These are phyloP conservation scores for Tricholoma sp. DNA, from an alignment of 768 basidiomycete species.

Conservation along the genomic window DNA sequence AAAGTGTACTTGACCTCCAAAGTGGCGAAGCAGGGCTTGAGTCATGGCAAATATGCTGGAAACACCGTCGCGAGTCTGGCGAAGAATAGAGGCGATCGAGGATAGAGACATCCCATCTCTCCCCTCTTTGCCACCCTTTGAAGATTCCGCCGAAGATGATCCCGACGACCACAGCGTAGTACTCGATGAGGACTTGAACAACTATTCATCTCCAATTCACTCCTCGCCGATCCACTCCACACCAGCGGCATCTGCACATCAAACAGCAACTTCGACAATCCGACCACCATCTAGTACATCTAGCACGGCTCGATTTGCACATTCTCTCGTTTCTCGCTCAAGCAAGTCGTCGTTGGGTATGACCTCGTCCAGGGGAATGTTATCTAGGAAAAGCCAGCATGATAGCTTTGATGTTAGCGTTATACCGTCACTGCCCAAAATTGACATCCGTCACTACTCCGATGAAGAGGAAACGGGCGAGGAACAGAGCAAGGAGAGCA, in stretches of 20 bases:
- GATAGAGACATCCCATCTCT: constrained; percentile 76
- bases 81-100: constrained; percentile 74
- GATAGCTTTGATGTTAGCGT: constrained; percentile 59
- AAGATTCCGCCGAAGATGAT: constrained; percentile 46
- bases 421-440: constrained; percentile 48
- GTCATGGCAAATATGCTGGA: constrained; percentile 55
- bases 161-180: constrained; percentile 24
- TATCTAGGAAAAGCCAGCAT: constrained; percentile 26
- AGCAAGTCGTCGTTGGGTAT: constrained; percentile 40
- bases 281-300: constrained; percentile 40
- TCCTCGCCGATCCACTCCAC: constrained; percentile 69
- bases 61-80: constrained; percentile 82
- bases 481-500: constrained; percentile 42
- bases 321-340: constrained; percentile 46
- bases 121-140: constrained; percentile 69
- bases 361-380: constrained; percentile 25
- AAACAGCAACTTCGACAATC: constrained; percentile 40
- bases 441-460: constrained; percentile 28
- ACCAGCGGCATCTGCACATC: constrained; percentile 43
- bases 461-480: constrained; percentile 32
- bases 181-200: constrained; percentile 35
- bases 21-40: neutral
- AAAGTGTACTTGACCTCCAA: neutral
- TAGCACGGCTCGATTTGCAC: constrained; percentile 46
- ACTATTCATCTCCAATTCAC: constrained; percentile 50